Evolutionary conservation across 2,329 filamentous ascomycete genomes (phyloP), one percentile per base, ranked within the genome.

Genomic region (Periconia digitata): DNA sequence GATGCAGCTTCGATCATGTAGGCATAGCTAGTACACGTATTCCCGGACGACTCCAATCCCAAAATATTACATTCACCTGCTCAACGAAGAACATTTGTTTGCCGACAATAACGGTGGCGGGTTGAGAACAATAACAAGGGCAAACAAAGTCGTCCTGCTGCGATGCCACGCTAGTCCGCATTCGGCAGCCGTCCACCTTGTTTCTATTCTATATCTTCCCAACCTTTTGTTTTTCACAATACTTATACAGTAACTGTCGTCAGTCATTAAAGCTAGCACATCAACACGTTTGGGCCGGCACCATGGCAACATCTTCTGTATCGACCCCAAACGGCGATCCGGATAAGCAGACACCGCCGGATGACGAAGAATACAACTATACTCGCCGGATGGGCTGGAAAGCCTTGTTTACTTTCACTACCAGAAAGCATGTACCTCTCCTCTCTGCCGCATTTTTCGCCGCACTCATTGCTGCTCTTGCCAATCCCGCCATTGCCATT

Each of bases 401-500:
- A 38, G 74, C 76, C 1, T 77, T 96, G 3, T 92, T 96, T 67
- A 74, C 75, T 36, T 96, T 95, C 67, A 88, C 85, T 0, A 82
- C 77, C n/a, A 76, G 70, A 55, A 72, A 74, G 15, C 86, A 95
- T 62, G 54, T 79, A 0, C 71, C 74, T 1, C 64, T 81, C 3
- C 67, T 92, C 1, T 40, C 75, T 10, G 60, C 76, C 2, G 87
- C 84, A 1, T 42, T 87, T 0, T 10, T 79, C 3, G 73, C 82
- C 1, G 81, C 88, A 0, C 64, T 83, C 3, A 58, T 82, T 2
- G 79, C 83, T 8, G 88, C 87, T 1, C 78, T 81, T 0, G 74
- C 85, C 12, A 81, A 84, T 45, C 87, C 89, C 0, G 72, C 79
- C 1, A 78, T 89, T 21, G 82, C 90, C 3, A 75, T 91, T 22